These are phyloP conservation scores for Solanum piurae DNA, from an alignment of 257 asterid species.

Conservation along the genomic window DNA sequence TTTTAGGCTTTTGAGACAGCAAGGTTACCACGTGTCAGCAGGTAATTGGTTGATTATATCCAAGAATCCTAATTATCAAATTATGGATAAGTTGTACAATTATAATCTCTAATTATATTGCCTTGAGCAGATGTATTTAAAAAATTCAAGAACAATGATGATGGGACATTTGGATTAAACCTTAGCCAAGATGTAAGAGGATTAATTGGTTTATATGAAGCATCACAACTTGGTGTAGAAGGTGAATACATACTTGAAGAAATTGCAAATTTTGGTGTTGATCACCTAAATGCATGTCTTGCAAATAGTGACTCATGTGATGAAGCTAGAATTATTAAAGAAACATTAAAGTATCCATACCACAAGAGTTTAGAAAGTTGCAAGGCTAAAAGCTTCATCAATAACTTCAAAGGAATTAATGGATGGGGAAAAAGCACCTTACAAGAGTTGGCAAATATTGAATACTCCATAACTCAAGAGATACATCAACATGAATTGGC, in stretches of 20 bases:
- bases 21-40: conserved; percentile 23
- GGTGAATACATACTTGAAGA: conserved; percentile 37
- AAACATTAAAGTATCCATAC: conserved; percentile 26
- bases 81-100: too few relatives aligned
- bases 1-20: conserved; percentile 36
- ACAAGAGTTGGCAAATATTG: conserved; percentile 20
- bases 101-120: neutral
- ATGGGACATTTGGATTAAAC: conserved; percentile 17
- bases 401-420: neutral
- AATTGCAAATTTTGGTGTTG: conserved; percentile 21
- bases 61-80: too few relatives aligned
- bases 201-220: conserved; percentile 36
- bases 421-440: conserved; percentile 17
- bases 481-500: conserved; percentile 16
- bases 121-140: conserved; percentile 25
- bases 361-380: conserved; percentile 26
- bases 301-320: neutral
- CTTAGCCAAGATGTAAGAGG: conserved; percentile 12
- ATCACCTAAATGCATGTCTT: neutral
- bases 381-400: neutral
- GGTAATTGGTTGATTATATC: conserved; percentile 1
- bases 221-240: conserved; percentile 31
- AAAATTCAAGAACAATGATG: conserved; percentile 20
- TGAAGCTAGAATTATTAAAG: neutral
- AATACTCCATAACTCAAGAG: neutral